Percentiles rank a stretch among this genome's conserved stretches.
phyloP scores from a whole-genome alignment of 768 basidiomycete species.

The Lactifluus rugatus region DNA sequence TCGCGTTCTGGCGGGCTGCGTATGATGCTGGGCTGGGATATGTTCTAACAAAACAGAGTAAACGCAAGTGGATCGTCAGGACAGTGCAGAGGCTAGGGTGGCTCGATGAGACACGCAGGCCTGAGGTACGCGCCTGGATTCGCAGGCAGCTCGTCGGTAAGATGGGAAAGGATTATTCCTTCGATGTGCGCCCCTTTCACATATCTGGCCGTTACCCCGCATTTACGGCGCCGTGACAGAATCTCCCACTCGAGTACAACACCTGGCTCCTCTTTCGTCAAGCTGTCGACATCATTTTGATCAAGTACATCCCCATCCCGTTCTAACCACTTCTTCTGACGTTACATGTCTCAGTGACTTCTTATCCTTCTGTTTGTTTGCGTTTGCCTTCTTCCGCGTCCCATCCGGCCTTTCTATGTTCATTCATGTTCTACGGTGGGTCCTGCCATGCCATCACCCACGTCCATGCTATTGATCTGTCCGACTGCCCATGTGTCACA shows the following conservation, averaged over 20 bases:
- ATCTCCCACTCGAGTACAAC: slow-evolving; percentile 89
- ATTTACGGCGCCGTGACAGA: slow-evolving; percentile 33
- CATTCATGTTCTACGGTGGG: slow-evolving; percentile 70
- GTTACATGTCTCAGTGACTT: slow-evolving; percentile 58
- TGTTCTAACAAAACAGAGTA: slow-evolving; percentile 91
- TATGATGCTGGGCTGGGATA: slow-evolving; percentile 93
- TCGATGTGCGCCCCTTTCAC: slow-evolving; percentile 54
- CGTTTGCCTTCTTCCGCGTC: slow-evolving; percentile 84
- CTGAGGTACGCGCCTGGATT: slow-evolving; percentile 71
- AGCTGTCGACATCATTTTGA: slow-evolving; percentile 88
- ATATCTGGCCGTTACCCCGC: slow-evolving; percentile 1
- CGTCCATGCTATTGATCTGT: slow-evolving; percentile 3
- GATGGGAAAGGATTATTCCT: slow-evolving; percentile 91
- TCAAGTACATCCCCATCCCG: slow-evolving; percentile 56
- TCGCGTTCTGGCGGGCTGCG: slow-evolving; percentile 84
- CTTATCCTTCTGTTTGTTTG: slow-evolving; percentile 89
- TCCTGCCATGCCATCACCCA: slow-evolving; percentile 7
- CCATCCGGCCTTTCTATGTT: slow-evolving; percentile 64
- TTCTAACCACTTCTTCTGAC: not conserved
- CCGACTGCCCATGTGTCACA: slow-evolving; percentile 22
- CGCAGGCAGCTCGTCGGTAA: slow-evolving; percentile 77
- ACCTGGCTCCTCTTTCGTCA: slow-evolving; percentile 95
- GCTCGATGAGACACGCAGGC: slow-evolving; percentile 68
- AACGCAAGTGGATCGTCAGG: slow-evolving; percentile 86
- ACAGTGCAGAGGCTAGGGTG: slow-evolving; percentile 72